Base-by-base conservation (phyloP, 345 rosid genomes). In the Gossypium arboreum region DNA sequence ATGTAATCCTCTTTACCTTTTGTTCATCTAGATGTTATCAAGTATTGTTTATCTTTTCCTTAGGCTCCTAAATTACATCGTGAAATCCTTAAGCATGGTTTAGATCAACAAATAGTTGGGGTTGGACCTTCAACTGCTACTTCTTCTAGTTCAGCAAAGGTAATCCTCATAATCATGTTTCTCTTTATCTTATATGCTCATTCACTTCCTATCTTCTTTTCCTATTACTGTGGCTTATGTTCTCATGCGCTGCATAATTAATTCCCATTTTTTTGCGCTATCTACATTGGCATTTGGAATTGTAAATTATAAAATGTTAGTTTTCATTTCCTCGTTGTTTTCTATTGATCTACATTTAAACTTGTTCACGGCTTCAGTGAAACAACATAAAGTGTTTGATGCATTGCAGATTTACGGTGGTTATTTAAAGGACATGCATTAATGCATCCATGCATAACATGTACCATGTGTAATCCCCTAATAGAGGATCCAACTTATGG, bases 1-100 rank as follows among this genome's bases (percentile, higher is more conserved):
- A 24, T 59, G 73, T 51, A 34, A 22, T 68, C n/a, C 2, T 64
- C 43, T 45, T 9, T 39, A 64, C 50, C 17, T 45, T 12, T 67
- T 20, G 25, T 41, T 43, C 48, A 65, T 65, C 7, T 34, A 39
- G 9, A 67, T 45, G 29, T 9, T 2, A 12, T 13, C 22, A n/a
- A 29, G 6, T 55, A 48, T 8, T 64, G 41, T 47, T 63, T 12
- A 41, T 45, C 18, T 73, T 67, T 74, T 25, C 39, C 22, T 11
- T 72, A 94, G 98, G 93, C 92, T 76, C 97, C 97, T 0, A 89
- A 86, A 67, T 68, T 94, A 60, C 98, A 89, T 74, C 9, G 47
- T 41, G 90, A 92, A 75, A 63, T 92, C 44, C 89, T 88, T 66
- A 90, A 86, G 79, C 87, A 82, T 16, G 88, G 92, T 43, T 58